Evolutionary conservation across 2,329 filamentous ascomycete genomes (phyloP), one percentile per base, ranked within the genome.

Genomic region (Rhytidhysteron rufulum): DNA sequence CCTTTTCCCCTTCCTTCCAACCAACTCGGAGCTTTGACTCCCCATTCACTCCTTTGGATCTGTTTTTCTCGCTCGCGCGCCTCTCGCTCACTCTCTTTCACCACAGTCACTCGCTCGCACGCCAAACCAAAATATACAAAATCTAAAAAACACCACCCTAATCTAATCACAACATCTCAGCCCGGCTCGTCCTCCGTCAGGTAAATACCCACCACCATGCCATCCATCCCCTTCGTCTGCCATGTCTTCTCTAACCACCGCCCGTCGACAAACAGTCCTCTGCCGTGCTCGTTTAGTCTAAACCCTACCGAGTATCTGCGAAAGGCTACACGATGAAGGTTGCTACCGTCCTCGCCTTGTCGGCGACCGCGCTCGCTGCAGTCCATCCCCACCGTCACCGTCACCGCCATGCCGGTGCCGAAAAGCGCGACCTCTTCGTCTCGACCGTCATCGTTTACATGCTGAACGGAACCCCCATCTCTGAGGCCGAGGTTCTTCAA

Each of bases 381-480:
- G 83, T 83, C 21, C 75, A 82, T 54, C 76, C 73, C 51, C 76
- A 80, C 57, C 66, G 69, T 32, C 80, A 85, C 61, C 66, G 70
- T 60, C 73, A 73, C 54, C 80, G 82, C 60, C 74, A 71, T 53
- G 75, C 40, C 25, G 24, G 25, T 20, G 70, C 77, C 25, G 58
- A 73, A 71, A 66, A 73, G 72, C 43, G 55, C 9, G 55, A 69
- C 25, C 68, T 72, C 35, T 70, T 77, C 41, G 76, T 79, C 39
- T 74, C 77, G 22, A 82, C 80, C 37, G 77, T 82, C 51, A 79
- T 83, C 41, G 77, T 84, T 41, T 96, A 90, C 68, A 75, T 84
- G 60, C 71, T 90, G 39, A 79, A 85, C 45, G 84, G 83, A 45
- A 54, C 81, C 57, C 48, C 70, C 24, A 75, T 95, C 51, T 71